These are phyloP conservation scores for Alnus glutinosa DNA, from an alignment of 306 rosid species.

Conservation along the genomic window DNA sequence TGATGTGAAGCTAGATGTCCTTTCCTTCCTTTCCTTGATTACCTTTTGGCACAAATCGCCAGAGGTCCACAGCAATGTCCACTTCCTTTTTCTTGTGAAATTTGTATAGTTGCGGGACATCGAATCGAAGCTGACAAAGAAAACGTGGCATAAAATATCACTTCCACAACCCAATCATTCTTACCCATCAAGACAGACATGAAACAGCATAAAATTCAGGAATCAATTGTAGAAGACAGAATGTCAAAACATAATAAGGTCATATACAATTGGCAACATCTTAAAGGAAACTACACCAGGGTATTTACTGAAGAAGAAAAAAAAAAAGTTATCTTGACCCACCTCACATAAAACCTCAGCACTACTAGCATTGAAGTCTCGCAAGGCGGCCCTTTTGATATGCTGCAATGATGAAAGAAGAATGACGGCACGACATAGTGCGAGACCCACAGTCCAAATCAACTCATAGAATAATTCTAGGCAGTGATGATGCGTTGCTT, in stretches of 20 bases:
- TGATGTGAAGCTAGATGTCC: conserved; percentile 19
- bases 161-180: neutral
- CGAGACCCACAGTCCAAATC: conserved; percentile 1
- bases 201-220: neutral
- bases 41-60: conserved; percentile 79
- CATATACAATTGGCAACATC: neutral
- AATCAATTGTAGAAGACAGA: neutral
- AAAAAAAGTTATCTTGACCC: conserved; percentile 21
- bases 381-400: conserved; percentile 73
- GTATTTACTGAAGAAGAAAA: no score
- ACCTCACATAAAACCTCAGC: conserved; percentile 95
- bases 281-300: neutral
- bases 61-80: conserved; percentile 84
- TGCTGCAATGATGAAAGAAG: conserved; percentile 57
- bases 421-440: conserved; percentile 2
- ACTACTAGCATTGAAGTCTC: conserved; percentile 64
- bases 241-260: neutral
- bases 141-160: conserved; percentile 1
- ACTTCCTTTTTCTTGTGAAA: conserved; percentile 91
- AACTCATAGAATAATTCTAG: neutral
- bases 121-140: conserved; percentile 70
- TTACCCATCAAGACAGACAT: neutral
- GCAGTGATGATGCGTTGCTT: neutral
- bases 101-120: conserved; percentile 73
- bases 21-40: conserved; percentile 33